Percentiles rank a stretch among this genome's conserved stretches.
phyloP scores from a whole-genome alignment of 129 eudicot genomes.

The sunflower (Helianthus annuus) region DNA sequence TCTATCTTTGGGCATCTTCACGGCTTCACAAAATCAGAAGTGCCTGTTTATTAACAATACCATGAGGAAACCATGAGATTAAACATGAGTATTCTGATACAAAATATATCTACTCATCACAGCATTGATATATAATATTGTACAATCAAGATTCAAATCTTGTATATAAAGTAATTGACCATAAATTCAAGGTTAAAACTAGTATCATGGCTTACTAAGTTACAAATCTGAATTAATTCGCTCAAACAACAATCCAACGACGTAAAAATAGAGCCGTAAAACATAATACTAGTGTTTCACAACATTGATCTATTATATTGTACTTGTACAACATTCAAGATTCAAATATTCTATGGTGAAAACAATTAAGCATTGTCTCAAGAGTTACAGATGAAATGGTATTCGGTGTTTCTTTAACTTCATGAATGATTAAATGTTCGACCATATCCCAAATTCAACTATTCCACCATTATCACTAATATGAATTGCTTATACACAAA shows the following conservation, averaged over 20 bases:
- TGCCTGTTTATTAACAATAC: constrained; percentile 16
- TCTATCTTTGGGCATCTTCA: constrained; percentile 61
- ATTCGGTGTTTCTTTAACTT: background rate
- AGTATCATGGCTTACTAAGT: background rate
- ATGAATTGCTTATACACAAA: constrained; percentile 1
- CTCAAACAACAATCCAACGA: constrained; percentile 2
- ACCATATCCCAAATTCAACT: background rate
- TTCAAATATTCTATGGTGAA: background rate
- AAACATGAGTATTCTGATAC: background rate
- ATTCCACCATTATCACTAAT: background rate
- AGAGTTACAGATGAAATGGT: background rate
- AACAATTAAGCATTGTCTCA: background rate
- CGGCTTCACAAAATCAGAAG: background rate
- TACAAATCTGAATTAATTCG: background rate
- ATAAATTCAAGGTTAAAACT: background rate
- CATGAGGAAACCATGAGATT: constrained; percentile 1
- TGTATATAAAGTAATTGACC: background rate
- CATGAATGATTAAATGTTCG: background rate
- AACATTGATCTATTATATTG: background rate
- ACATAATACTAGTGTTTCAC: background rate
- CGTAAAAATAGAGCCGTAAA: background rate
- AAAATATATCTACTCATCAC: background rate
- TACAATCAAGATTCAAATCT: background rate
- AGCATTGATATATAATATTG: background rate
- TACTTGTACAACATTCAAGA: background rate